Conservation (phyloP, 2,329 filamentous ascomycete genomes). For the Botrytis squamosa region DNA sequence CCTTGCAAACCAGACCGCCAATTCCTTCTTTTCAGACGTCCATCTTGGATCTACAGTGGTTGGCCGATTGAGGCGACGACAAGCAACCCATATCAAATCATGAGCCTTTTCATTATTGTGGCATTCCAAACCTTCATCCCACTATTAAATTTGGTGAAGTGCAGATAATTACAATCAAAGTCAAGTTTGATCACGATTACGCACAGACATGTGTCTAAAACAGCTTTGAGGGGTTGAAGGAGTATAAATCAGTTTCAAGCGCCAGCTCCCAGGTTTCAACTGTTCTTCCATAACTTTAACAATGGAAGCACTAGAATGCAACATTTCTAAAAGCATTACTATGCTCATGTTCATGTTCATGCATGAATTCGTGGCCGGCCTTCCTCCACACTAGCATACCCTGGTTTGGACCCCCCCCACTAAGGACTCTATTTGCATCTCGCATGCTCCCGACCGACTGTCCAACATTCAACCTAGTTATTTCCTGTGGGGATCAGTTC, state of each 20-base stretch:
- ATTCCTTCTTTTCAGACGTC: slow-evolving; percentile 33
- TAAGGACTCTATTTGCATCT: slow-evolving; percentile 38
- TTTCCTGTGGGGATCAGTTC: slow-evolving; percentile 37
- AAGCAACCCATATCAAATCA: slow-evolving; percentile 6
- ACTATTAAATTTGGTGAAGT: background rate
- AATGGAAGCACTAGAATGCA: slow-evolving; percentile 27
- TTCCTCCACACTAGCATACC: slow-evolving; percentile 35
- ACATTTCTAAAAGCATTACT: slow-evolving; percentile 28
- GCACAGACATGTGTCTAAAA: slow-evolving; percentile 39
- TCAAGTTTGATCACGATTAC: slow-evolving; percentile 31
- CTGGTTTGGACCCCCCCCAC: slow-evolving; percentile 35
- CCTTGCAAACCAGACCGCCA: slow-evolving; percentile 39
- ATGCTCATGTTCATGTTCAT: slow-evolving; percentile 38
- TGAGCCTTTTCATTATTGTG: background rate
- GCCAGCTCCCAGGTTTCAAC: slow-evolving; percentile 37
- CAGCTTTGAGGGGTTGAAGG: slow-evolving; percentile 36
- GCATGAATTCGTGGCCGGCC: slow-evolving; percentile 40
- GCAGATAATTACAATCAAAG: slow-evolving; percentile 24
- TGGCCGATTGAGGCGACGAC: slow-evolving; percentile 8
- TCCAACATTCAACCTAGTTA: slow-evolving; percentile 36
- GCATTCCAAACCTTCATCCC: background rate
- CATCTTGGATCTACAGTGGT: slow-evolving; percentile 20
- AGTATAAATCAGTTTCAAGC: slow-evolving; percentile 40
- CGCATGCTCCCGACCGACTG: slow-evolving; percentile 39
- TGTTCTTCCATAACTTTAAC: slow-evolving; percentile 29